These are phyloP conservation scores for Saccharomycopsis amapae DNA, from an alignment of 805 yeast species.

Conservation along the genomic window DNA sequence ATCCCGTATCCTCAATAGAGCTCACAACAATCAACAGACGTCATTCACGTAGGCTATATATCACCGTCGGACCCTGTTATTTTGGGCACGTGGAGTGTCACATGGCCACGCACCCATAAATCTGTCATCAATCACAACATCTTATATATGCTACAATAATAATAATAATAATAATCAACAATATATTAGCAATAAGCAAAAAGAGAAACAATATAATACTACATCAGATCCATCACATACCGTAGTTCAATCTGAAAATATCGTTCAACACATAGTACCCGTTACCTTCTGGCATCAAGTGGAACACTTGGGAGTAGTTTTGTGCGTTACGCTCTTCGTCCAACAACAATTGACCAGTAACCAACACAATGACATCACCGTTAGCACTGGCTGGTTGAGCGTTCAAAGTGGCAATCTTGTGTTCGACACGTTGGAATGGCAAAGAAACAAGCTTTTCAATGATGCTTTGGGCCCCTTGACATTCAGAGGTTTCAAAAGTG, in stretches of 20 bases:
- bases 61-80: too few species aligned
- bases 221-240: too few species aligned
- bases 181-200: too few species aligned
- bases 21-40: too few species aligned
- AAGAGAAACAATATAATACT: too few species aligned
- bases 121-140: too few species aligned
- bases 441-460: conserved; percentile 83
- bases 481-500: conserved; percentile 90
- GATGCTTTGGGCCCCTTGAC: conserved; percentile 89
- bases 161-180: too few species aligned
- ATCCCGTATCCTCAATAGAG: too few species aligned
- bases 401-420: conserved; percentile 89
- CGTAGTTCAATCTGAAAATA: conserved; percentile 87
- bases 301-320: conserved; percentile 96
- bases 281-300: conserved; percentile 85
- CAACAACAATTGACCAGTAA: conserved; percentile 84
- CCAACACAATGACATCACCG: conserved; percentile 94
- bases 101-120: too few species aligned
- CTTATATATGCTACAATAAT: too few species aligned
- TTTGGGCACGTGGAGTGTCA: too few species aligned
- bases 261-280: conserved; percentile 95
- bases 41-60: too few species aligned
- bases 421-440: conserved; percentile 90
- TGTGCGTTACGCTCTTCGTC: conserved; percentile 96
- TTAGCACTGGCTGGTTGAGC: conserved; percentile 95